These are phyloP conservation scores for Solanum tarijense DNA, from an alignment of 257 asterid genomes.

Conservation along the genomic window DNA sequence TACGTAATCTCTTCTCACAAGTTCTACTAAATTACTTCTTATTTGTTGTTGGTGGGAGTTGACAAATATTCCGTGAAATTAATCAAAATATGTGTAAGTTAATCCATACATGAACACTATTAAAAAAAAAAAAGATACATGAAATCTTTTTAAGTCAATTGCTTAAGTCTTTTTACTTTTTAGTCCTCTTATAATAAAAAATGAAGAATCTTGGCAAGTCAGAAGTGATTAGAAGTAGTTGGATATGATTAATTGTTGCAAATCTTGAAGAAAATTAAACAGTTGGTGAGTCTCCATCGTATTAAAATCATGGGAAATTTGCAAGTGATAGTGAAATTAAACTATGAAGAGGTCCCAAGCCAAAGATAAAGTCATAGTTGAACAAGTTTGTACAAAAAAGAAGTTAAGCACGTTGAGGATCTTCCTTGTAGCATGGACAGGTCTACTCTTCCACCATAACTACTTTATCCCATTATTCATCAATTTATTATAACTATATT, in stretches of 20 bases:
- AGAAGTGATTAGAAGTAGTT: not conserved
- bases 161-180: not conserved
- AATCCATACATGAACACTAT: too few relatives aligned
- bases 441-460: not conserved
- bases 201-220: not conserved
- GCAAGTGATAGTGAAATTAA: not conserved
- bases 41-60: not conserved
- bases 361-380: not conserved
- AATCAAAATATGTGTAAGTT: accelerated
- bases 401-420: slow-evolving; percentile 11
- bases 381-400: not conserved
- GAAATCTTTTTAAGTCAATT: not conserved
- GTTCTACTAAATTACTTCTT: not conserved
- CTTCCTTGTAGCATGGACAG: slow-evolving; percentile 2
- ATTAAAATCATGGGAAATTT: not conserved
- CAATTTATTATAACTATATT: not conserved
- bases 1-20: not conserved
- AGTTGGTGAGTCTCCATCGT: not conserved
- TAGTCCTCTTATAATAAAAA: not conserved
- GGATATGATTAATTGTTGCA: not conserved
- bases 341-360: not conserved
- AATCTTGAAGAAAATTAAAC: not conserved
- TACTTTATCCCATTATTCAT: not conserved
- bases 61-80: not conserved
- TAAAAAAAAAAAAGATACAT: too few relatives aligned